phyloP scores from a whole-genome alignment of 768 basidiomycete genomes.

The Tulasnella calospora region DNA sequence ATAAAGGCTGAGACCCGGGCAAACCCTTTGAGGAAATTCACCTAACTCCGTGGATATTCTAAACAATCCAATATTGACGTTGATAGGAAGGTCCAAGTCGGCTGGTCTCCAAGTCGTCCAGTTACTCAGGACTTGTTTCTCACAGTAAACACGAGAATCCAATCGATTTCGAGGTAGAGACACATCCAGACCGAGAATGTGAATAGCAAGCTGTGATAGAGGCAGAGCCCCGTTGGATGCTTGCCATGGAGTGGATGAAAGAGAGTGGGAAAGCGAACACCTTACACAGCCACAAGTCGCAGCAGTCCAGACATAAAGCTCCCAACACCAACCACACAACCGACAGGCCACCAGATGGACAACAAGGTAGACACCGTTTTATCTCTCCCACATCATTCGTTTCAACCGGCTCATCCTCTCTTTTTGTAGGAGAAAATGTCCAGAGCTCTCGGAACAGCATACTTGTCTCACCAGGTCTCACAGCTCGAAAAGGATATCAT shows the following conservation, averaged over 20 bases:
- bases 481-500: constrained; percentile 74
- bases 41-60: too few species aligned
- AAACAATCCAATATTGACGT: too few species aligned
- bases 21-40: too few species aligned
- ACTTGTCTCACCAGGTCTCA: constrained; percentile 81
- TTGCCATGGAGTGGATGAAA: background rate
- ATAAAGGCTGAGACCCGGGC: too few species aligned
- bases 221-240: background rate
- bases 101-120: too few species aligned
- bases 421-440: constrained; percentile 50
- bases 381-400: background rate
- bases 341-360: background rate
- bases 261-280: background rate
- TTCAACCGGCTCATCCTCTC: background rate
- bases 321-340: background rate
- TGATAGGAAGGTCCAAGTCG: too few species aligned
- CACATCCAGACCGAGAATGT: background rate
- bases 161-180: too few species aligned
- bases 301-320: constrained; percentile 14
- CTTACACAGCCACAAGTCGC: constrained; percentile 12
- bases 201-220: background rate
- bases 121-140: too few species aligned
- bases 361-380: background rate
- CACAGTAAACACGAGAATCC: too few species aligned
- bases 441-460: constrained; percentile 78